A percentile compares a stretch with the other conserved stretches of the same genome.
Evolutionary conservation across 1,139 yeast species (phyloP).

Genomic region (Yamadazyma jaroonii): DNA sequence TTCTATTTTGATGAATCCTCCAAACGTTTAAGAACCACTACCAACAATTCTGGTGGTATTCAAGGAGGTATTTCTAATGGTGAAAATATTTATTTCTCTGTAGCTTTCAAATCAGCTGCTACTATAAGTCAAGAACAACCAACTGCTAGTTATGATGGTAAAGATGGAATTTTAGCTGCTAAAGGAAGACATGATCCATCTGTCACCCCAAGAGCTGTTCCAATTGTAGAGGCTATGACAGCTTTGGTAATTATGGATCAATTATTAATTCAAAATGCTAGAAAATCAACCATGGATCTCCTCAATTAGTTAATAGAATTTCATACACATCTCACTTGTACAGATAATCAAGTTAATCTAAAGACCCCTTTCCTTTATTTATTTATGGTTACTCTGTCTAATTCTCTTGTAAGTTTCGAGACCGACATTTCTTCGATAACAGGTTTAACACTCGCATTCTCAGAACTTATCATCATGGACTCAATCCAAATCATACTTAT

Average conservation of each 20-base stretch:
- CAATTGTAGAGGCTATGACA: constrained; percentile 97
- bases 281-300: constrained; percentile 46
- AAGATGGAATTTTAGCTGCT: constrained; percentile 83
- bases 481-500: constrained; percentile 20
- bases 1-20: constrained; percentile 58
- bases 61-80: constrained; percentile 99
- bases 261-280: constrained; percentile 77
- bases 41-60: constrained; percentile 94
- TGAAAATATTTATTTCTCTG: constrained; percentile 88
- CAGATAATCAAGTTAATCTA: background rate
- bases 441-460: background rate
- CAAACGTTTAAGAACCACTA: constrained; percentile 70
- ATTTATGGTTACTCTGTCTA: no score
- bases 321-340: background rate
- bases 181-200: constrained; percentile 98
- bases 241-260: constrained; percentile 90
- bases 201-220: constrained; percentile 97
- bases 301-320: constrained; percentile 2
- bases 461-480: constrained; percentile 22
- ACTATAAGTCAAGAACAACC: constrained; percentile 91
- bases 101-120: constrained; percentile 97
- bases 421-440: no score
- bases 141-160: constrained; percentile 86
- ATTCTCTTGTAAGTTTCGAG: no score
- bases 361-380: no score